Base-by-base conservation (phyloP, 2,329 filamentous ascomycete species). In the Emmonsia crescens region DNA sequence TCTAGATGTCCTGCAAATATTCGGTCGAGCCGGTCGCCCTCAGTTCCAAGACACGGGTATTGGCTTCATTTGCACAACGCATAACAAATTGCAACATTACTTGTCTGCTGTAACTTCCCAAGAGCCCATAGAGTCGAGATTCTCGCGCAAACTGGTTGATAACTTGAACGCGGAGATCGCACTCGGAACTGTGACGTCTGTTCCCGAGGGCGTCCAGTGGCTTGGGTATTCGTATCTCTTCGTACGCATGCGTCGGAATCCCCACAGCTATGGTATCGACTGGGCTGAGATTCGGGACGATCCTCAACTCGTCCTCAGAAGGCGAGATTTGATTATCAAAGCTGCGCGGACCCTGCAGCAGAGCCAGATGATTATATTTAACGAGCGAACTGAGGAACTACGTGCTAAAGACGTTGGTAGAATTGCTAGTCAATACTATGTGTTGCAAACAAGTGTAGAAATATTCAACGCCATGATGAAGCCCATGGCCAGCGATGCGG, bases 301-400 rank as follows among this genome's bases (percentile, higher is more conserved):
- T 69, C 92, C 91, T 0, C 87, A 86, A 63, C 82, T 99, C 31
- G 91, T 96, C 1, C 88, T 94, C 70, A 83, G 93, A 67, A 85
- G 94, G 59, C 85, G 92, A 2, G 87, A 94, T 66, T 80, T 99
- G 59, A 88, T 94, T 60, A 91, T 96, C 52, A 87, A 96, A 68
- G 94, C 94, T 29, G 94, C 94, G 0, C 83, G 87, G 51, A 89
- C 90, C 5, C 78, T 99, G 51, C 92, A 96, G 71, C 83, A 92
- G 70, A 96, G 90, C 68, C 94, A 99, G 75, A 99, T 99, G 95
- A 94, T 99, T 69, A 94, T 99, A 61, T 99, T 93, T 79, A 96
- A 99, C 67, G 94, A 97, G 71, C 84, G 81, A 21, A 99, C 93
- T 0, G 93, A 96, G 67, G 93, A 96, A 69, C 83, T 99, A 9